Percentiles rank a stretch among this genome's conserved stretches.
Conservation (phyloP, 169 alveolate species). For the Plasmodium vinckei region DNA sequence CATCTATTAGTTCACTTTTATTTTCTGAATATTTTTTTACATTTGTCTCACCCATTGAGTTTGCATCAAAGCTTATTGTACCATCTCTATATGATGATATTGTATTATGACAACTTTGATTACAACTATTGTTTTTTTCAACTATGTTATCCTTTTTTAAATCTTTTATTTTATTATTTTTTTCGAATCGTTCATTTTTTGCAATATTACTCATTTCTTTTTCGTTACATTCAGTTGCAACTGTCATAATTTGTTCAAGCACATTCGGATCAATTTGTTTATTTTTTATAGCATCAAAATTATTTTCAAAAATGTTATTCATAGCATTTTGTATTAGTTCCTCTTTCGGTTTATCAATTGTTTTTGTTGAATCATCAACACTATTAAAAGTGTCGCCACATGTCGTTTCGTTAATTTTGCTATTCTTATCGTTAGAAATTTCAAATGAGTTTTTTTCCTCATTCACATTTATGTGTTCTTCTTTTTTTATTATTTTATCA, state of each 20-base stretch:
- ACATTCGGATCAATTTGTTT: neutral
- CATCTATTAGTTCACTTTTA: too few species aligned
- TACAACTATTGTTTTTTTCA: too few species aligned
- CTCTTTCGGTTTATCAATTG: conserved; percentile 1
- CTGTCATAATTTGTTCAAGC: neutral
- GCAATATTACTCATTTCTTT: neutral
- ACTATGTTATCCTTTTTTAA: neutral
- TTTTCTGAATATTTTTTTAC: too few species aligned
- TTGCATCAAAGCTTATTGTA: too few species aligned
- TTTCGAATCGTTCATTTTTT: neutral
- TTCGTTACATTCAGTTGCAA: neutral
- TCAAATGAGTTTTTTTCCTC: neutral
- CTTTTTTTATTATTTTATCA: conserved; percentile 2
- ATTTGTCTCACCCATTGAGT: too few species aligned
- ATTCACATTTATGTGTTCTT: too few species aligned
- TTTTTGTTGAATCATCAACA: conserved; percentile 12
- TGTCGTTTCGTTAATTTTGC: neutral
- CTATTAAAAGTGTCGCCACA: conserved; percentile 31
- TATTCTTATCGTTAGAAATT: neutral
- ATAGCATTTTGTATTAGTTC: neutral
- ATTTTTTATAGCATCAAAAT: neutral
- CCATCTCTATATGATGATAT: too few species aligned
- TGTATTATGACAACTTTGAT: too few species aligned
- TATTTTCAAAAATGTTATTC: too few species aligned
- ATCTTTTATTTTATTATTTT: neutral